Evolutionary conservation across 2,329 filamentous ascomycete genomes (phyloP).

Genomic region (Trichoderma citrinoviride): DNA sequence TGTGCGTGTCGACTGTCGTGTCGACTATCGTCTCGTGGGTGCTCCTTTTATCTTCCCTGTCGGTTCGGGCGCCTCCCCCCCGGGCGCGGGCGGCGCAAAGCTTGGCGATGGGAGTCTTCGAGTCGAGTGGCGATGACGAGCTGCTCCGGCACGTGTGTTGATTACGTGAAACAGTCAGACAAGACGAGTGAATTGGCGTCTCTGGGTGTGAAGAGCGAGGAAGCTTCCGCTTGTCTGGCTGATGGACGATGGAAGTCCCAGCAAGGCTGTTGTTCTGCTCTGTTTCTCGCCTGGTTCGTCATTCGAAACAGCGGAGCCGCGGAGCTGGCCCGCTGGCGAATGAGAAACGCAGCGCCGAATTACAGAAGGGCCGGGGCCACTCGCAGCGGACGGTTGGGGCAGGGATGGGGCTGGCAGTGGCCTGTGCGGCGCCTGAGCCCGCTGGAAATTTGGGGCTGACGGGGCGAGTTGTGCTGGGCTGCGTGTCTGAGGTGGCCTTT

Average conservation of each 20-base stretch:
- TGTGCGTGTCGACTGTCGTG: background rate
- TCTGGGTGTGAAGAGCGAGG: too few relatives aligned
- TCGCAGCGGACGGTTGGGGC: background rate
- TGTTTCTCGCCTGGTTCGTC: slow-evolving; percentile 10
- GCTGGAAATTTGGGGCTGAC: background rate
- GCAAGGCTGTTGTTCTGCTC: background rate
- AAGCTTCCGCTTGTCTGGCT: too few relatives aligned
- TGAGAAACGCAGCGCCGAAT: background rate
- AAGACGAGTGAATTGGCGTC: too few relatives aligned
- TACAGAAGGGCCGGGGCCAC: background rate
- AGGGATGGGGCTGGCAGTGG: slow-evolving; percentile 2
- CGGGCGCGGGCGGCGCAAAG: slow-evolving; percentile 11
- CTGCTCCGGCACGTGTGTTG: background rate
- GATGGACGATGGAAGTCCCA: slow-evolving; percentile 4
- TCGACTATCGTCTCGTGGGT: background rate
- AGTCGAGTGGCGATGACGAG: background rate
- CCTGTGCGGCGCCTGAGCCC: background rate
- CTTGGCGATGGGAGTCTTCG: background rate
- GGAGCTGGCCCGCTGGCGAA: slow-evolving; percentile 19
- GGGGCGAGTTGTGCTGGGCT: background rate
- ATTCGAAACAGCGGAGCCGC: slow-evolving; percentile 6
- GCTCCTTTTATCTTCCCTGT: too few relatives aligned
- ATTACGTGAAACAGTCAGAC: too few relatives aligned
- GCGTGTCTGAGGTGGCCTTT: background rate
- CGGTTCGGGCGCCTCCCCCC: background rate